Evolutionary conservation across 176 grass and related monocot species (phyloP).

Genomic region (Rhynchospora breviuscula): DNA sequence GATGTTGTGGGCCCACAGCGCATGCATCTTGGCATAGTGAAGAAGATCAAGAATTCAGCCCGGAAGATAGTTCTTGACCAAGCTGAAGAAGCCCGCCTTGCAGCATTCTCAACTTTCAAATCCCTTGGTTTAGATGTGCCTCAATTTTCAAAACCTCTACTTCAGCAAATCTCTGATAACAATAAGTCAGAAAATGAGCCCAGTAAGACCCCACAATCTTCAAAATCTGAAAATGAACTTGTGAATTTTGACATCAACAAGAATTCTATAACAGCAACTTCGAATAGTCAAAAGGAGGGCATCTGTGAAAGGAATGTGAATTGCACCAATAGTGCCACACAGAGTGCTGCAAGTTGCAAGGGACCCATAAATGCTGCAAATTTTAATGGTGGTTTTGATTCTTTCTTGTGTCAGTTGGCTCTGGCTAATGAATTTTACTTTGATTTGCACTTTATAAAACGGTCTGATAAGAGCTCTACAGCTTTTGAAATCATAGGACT

Average conservation of each 20-base stretch:
- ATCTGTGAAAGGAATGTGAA: background rate
- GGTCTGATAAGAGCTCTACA: slow-evolving; percentile 24
- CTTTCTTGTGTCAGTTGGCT: slow-evolving; percentile 70
- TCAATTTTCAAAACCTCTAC: slow-evolving; percentile 58
- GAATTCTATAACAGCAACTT: slow-evolving; percentile 7
- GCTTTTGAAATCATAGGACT: slow-evolving; percentile 79
- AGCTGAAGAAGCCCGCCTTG: slow-evolving; percentile 84
- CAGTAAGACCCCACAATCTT: slow-evolving; percentile 24
- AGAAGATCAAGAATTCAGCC: slow-evolving; percentile 96
- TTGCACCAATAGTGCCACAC: slow-evolving; percentile 1
- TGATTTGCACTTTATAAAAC: slow-evolving; percentile 81
- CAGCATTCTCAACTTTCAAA: slow-evolving; percentile 84
- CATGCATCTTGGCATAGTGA: slow-evolving; percentile 80
- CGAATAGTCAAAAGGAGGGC: background rate
- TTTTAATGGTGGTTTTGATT: slow-evolving; percentile 72
- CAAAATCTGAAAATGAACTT: slow-evolving; percentile 24
- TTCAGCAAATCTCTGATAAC: slow-evolving; percentile 27
- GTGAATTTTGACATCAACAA: background rate
- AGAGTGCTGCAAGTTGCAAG: slow-evolving; percentile 31
- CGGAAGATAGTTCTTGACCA: slow-evolving; percentile 92
- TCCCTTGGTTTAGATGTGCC: slow-evolving; percentile 89
- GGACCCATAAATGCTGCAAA: slow-evolving; percentile 61
- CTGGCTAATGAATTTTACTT: slow-evolving; percentile 70
- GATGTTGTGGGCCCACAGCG: slow-evolving; percentile 45
- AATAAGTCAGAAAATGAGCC: slow-evolving; percentile 31